Base-by-base conservation (phyloP, 495 filamentous ascomycete species). In the Peziza echinospora region DNA sequence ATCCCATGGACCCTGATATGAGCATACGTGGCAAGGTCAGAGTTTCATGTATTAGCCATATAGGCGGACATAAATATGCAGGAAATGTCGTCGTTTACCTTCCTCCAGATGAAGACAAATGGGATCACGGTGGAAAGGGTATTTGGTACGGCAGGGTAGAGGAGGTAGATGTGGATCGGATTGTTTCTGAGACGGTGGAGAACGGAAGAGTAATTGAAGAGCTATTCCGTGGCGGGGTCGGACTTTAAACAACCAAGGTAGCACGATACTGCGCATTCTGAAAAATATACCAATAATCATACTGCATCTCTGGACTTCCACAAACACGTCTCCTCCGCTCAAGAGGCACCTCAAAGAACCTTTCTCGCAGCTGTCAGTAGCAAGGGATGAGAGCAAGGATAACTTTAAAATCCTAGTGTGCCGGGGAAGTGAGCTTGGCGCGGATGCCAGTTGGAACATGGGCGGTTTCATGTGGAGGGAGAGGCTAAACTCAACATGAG, bases 141-240 rank as follows among this genome's bases (percentile, higher is more conserved):
- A 77, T 94, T 25, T 94, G 87, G 87, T 96, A 94, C 64, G 87
- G 85, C 1, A 65, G 87, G 41, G 77, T 94, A 21, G 80, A 83
- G 57, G 84, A 87, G 0, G 75, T 67, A 48, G 77, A 94, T 64
- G 84, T 93, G 1, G 77, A 89, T 55, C 84, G 85, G 0, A 74
- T 96, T 41, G 71, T 96, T 9, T 60, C 74, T 16, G 81, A 87
- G 67, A 96, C 86, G 1, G 67, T 94, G 2, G 28, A 76, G 24
- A 65, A 71, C 7, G 83, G 86, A 3, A 76, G 63, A 40, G 71
- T 96, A 7, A 71, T 96, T 24, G 64, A 64, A 7, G 82, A 92
- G 54, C 64, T 86, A 53, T 87, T 87, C 48, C 59, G 78, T 47
- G 78, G 78, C 4, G 76, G 71, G 0, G 71, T 80, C 8, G 51